Percentiles rank a stretch among this genome's conserved stretches.
These are phyloP conservation scores for Litchi chinensis DNA, from an alignment of 345 rosid species.

Conservation along the genomic window DNA sequence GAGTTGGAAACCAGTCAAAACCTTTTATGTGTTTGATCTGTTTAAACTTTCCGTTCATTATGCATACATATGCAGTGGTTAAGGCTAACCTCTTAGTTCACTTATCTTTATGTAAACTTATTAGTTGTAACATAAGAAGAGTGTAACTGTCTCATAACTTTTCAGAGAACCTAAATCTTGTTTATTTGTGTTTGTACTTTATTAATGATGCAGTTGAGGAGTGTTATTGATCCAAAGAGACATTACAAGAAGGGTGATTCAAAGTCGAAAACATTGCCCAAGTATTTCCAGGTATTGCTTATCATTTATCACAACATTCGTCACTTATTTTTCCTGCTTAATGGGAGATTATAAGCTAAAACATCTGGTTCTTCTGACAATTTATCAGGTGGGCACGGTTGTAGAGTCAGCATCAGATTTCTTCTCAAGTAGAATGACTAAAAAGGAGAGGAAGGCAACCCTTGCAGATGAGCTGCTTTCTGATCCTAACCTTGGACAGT, in stretches of 20 bases:
- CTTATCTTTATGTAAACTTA: neutral
- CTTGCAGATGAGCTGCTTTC: slow-evolving; percentile 86
- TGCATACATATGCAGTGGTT: neutral
- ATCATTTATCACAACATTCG: neutral
- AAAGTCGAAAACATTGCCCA: slow-evolving; percentile 58
- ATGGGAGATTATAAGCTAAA: neutral
- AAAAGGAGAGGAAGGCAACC: slow-evolving; percentile 80
- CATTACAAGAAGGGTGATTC: slow-evolving; percentile 81
- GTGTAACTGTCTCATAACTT: neutral
- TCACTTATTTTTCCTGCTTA: neutral
- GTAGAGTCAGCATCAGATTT: slow-evolving; percentile 67
- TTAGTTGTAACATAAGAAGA: neutral
- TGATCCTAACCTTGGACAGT: slow-evolving; percentile 49
- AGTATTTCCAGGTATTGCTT: slow-evolving; percentile 81
- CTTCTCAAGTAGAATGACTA: slow-evolving; percentile 65
- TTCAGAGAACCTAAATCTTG: neutral
- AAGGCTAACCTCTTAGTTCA: no score
- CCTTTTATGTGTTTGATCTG: neutral
- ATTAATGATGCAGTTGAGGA: slow-evolving; percentile 60
- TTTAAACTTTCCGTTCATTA: no score
- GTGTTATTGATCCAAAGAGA: slow-evolving; percentile 73
- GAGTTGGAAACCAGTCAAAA: neutral
- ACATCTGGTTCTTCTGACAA: slow-evolving; percentile 4
- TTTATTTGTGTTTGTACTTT: slow-evolving; percentile 2
- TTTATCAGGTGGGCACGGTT: slow-evolving; percentile 79